Conservation (phyloP, 2,329 filamentous ascomycete genomes). For the Monosporascus sp. region DNA sequence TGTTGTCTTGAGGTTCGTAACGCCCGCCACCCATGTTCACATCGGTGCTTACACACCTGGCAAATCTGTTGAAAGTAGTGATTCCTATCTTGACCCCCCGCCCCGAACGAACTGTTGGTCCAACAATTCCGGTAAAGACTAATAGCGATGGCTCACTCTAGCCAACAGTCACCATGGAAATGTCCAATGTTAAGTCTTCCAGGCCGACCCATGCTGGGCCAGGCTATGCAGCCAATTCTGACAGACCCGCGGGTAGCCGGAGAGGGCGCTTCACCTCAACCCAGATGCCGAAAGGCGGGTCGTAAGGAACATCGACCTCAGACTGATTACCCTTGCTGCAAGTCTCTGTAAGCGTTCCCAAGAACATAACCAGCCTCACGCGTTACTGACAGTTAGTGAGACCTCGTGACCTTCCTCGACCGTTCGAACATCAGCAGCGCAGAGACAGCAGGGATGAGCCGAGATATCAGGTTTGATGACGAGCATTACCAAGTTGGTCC, state of each 20-base stretch:
- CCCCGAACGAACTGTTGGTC: no score
- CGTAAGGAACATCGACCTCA: slow-evolving; percentile 30
- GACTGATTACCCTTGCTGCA: slow-evolving; percentile 27
- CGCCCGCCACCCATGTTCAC: no score
- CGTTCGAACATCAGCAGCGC: slow-evolving; percentile 37
- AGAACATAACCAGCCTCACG: background rate
- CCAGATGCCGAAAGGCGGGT: slow-evolving; percentile 27
- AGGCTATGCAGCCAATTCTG: background rate
- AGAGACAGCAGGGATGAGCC: slow-evolving; percentile 30
- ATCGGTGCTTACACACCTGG: no score
- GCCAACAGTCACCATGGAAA: background rate
- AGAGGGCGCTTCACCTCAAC: slow-evolving; percentile 16
- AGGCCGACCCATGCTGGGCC: background rate
- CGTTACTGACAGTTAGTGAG: slow-evolving; percentile 10
- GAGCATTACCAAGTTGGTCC: slow-evolving; percentile 30
- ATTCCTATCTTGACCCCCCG: no score
- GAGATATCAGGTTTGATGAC: slow-evolving; percentile 32
- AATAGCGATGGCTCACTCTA: background rate
- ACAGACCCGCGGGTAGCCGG: background rate
- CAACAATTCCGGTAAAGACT: background rate
- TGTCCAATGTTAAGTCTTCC: background rate
- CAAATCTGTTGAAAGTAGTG: no score
- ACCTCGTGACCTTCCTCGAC: slow-evolving; percentile 32
- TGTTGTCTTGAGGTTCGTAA: no score
- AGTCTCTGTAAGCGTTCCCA: slow-evolving; percentile 19